Evolutionary conservation across 805 yeast genomes (phyloP).

Genomic region (Candida golubevii): DNA sequence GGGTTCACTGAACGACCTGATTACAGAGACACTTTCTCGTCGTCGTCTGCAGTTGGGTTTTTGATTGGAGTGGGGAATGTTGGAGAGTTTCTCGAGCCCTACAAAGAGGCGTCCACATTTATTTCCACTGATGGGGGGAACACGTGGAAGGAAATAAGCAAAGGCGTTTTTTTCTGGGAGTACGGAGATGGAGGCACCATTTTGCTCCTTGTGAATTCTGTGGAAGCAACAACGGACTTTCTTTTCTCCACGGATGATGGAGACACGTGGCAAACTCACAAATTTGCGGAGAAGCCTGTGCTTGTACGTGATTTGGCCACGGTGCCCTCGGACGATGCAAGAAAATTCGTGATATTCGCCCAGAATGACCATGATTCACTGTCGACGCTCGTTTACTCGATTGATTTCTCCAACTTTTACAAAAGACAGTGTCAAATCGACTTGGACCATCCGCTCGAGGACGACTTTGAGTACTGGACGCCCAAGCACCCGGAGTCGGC

Average conservation of each 20-base stretch:
- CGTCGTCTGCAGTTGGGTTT: conserved; percentile 86
- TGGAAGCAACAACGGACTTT: conserved; percentile 53
- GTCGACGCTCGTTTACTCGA: conserved; percentile 38
- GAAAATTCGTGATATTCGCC: conserved; percentile 63
- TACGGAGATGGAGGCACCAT: conserved; percentile 93
- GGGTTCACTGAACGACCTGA: conserved; percentile 88
- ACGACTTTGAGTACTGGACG: conserved; percentile 42
- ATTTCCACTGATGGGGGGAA: conserved; percentile 88
- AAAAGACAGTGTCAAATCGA: conserved; percentile 40
- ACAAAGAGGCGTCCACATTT: conserved; percentile 61
- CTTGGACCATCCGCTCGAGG: conserved; percentile 37
- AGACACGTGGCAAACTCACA: conserved; percentile 60
- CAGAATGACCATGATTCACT: conserved; percentile 33
- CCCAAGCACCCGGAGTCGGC: conserved; percentile 34
- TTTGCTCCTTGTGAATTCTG: conserved; percentile 62
- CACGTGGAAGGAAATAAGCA: conserved; percentile 75
- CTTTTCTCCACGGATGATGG: conserved; percentile 79
- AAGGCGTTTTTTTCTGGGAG: conserved; percentile 87
- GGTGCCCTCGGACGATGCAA: conserved; percentile 85
- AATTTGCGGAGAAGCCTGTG: conserved; percentile 56
- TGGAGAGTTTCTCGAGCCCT: conserved; percentile 53
- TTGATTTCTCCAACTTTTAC: conserved; percentile 36
- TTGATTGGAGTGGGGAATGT: conserved; percentile 93
- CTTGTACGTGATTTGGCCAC: conserved; percentile 73
- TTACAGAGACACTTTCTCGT: conserved; percentile 77